Evolutionary conservation across 2,329 filamentous ascomycete genomes (phyloP).

Genomic region (Cadophora gregata): DNA sequence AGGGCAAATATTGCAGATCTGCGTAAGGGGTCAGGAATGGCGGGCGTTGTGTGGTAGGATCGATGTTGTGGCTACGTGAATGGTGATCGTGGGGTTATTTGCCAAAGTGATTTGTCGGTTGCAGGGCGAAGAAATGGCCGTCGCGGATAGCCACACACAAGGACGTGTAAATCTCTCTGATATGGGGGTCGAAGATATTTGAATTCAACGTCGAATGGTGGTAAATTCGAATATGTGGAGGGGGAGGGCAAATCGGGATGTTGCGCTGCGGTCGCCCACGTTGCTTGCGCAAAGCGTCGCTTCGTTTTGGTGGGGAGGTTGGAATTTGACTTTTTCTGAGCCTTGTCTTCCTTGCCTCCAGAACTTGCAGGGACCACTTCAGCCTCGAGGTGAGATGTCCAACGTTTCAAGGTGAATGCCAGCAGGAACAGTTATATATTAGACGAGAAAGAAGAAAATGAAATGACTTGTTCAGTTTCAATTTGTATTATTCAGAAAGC

Average conservation of each 20-base stretch:
- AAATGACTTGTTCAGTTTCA: neutral
- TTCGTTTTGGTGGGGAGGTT: conserved; percentile 14
- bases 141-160: conserved; percentile 20
- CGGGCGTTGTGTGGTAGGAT: conserved; percentile 17
- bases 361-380: neutral
- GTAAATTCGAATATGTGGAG: neutral
- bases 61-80: conserved; percentile 14
- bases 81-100: conserved; percentile 23
- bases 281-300: conserved; percentile 12
- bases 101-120: conserved; percentile 19
- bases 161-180: conserved; percentile 1
- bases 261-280: conserved; percentile 14
- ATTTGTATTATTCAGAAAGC: conserved; percentile 7
- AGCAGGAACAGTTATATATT: neutral
- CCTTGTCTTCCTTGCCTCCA: conserved; percentile 1
- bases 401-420: neutral
- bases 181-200: neutral
- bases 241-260: neutral
- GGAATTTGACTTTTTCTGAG: conserved; percentile 18
- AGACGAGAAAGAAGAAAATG: neutral
- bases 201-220: neutral
- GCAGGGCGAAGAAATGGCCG: conserved; percentile 11
- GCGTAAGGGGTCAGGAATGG: conserved; percentile 9
- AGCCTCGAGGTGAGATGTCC: neutral
- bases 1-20: neutral